Conservation (phyloP, 257 asterid species). For the Buddleja alternifolia region DNA sequence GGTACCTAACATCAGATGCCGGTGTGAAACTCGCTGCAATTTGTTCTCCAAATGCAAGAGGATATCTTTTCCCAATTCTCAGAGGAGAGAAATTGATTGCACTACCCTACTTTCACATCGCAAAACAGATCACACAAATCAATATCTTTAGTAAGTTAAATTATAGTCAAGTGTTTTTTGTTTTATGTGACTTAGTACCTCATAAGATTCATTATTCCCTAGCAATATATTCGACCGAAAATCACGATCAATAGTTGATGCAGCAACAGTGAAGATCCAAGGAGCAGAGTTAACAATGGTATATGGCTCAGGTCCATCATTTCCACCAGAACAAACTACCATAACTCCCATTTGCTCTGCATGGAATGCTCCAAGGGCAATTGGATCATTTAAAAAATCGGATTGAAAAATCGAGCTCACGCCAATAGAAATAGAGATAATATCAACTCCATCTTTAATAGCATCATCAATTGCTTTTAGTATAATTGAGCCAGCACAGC, state of each 20-base stretch:
- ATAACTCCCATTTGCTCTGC: constrained; percentile 59
- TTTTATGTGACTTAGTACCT: constrained; percentile 45
- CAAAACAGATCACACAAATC: background rate
- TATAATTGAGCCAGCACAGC: constrained; percentile 54
- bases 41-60: constrained; percentile 56
- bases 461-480: constrained; percentile 80
- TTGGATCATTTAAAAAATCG: constrained; percentile 60
- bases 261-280: constrained; percentile 82
- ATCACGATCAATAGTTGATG: constrained; percentile 62
- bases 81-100: constrained; percentile 68
- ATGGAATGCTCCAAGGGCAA: constrained; percentile 82
- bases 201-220: constrained; percentile 50
- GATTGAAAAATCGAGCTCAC: constrained; percentile 43
- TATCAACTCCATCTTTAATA: constrained; percentile 72
- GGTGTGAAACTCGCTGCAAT: constrained; percentile 52
- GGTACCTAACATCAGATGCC: constrained; percentile 66
- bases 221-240: constrained; percentile 52
- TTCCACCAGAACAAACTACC: constrained; percentile 76
- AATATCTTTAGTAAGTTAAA: background rate
- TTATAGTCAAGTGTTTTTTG: too few species aligned
- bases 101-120: constrained; percentile 43
- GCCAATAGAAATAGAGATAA: constrained; percentile 72
- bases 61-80: constrained; percentile 37
- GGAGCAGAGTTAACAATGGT: constrained; percentile 73
- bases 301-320: constrained; percentile 63